Base-by-base conservation (phyloP, 768 basidiomycete species). In the Glaciozyma antarctica region DNA sequence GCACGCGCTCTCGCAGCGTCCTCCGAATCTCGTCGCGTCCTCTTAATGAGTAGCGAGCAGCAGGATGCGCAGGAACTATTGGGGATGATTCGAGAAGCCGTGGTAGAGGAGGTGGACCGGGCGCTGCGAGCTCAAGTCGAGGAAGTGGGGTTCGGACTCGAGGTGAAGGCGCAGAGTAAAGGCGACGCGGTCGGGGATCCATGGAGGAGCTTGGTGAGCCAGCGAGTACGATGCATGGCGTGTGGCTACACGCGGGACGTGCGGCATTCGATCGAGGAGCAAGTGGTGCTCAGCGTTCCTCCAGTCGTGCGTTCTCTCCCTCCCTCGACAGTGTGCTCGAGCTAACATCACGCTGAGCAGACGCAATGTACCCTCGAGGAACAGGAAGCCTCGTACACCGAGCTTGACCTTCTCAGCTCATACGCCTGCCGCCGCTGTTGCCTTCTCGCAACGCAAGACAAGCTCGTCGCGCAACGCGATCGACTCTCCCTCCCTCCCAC, bases 41-140 rank as follows among this genome's bases (percentile, higher is more conserved):
- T 68, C 3, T 47, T 69, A 9, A 41, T 30, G 1, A 59, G 88
- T 75, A 80, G 90, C 17, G 91, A 95, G 75, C 94, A 98, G 75
- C 94, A 98, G 78, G 94, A 98, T 75, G 94, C 94, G 7, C 94
- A 98, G 74, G 94, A 98, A 75, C 82, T 98, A n/a, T 97, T 95
- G 78, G 87, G 94, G 71, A 85, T 97, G 41, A 79, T 97, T 13
- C 87, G 91, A 1, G 91, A 93, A 75, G 88, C 85, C 60, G 81
- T 97, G 71, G 90, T 90, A 77, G 86, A 85, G 66, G 94, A 98
- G 75, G 81, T 85, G n/a, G 74, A 78, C 3, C 82, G 85, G 2
- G 82, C 95, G 1, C 85, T 86, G 62, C 82, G 81, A 53, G 48
- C 28, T 1, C 34, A 19, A 78, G 22, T 17, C 6, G 75, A 73